Percentiles rank a stretch among this genome's conserved stretches.
Evolutionary conservation across 192 early-diverging fungal species (phyloP).

Genomic region (Gamsiella multidivaricata): DNA sequence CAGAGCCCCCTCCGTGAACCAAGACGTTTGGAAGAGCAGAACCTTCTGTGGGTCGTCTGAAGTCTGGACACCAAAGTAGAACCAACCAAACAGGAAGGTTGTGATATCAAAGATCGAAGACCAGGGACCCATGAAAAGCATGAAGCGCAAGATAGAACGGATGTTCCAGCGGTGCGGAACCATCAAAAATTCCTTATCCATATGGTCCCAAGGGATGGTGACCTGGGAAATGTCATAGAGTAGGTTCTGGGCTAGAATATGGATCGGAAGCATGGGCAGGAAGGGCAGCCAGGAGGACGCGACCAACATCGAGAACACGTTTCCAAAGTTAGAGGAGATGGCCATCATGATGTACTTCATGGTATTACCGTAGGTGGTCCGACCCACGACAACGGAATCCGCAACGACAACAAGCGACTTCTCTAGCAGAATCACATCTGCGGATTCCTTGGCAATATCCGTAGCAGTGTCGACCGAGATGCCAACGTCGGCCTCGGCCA

Average conservation of each 20-base stretch:
- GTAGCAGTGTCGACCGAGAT: slow-evolving; percentile 65
- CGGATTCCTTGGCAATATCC: slow-evolving; percentile 65
- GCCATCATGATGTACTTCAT: slow-evolving; percentile 68
- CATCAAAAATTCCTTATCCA: slow-evolving; percentile 60
- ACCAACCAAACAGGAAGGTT: slow-evolving; percentile 57
- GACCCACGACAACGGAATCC: slow-evolving; percentile 54
- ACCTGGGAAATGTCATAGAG: slow-evolving; percentile 65
- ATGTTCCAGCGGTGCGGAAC: slow-evolving; percentile 58
- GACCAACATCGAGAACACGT: slow-evolving; percentile 62
- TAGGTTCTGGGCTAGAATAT: slow-evolving; percentile 60
- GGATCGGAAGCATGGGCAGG: slow-evolving; percentile 59
- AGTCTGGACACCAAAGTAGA: slow-evolving; percentile 47
- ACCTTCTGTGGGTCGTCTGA: slow-evolving; percentile 18
- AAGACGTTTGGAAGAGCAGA: slow-evolving; percentile 47
- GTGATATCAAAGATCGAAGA: slow-evolving; percentile 60
- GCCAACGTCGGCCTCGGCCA: slow-evolving; percentile 61
- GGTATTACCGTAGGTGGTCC: slow-evolving; percentile 63
- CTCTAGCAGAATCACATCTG: slow-evolving; percentile 63
- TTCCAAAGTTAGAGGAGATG: slow-evolving; percentile 67
- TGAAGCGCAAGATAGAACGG: slow-evolving; percentile 57
- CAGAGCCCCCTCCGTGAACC: slow-evolving; percentile 60
- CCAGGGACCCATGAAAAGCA: slow-evolving; percentile 61
- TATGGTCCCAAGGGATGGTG: slow-evolving; percentile 60
- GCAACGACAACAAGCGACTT: slow-evolving; percentile 57
- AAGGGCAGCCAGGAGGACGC: slow-evolving; percentile 66